These are phyloP conservation scores for Verticillium nubilum DNA, from an alignment of 2,329 filamentous ascomycete genomes.

Conservation along the genomic window DNA sequence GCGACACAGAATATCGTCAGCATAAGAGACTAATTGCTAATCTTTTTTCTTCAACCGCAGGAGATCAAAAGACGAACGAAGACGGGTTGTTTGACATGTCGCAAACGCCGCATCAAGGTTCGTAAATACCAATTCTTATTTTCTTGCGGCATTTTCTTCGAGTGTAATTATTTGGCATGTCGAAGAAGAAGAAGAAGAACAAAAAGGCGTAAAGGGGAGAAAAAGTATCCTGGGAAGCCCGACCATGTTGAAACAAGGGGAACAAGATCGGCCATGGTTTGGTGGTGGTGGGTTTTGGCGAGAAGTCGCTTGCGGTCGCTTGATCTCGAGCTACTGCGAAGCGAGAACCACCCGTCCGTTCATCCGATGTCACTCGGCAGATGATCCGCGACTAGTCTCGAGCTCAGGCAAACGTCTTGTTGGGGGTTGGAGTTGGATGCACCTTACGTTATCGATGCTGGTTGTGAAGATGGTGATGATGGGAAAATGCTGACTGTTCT, in stretches of 20 bases:
- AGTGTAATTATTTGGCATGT: not conserved
- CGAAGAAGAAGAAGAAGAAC: not conserved
- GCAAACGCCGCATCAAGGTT: conserved; percentile 59
- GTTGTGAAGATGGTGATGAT: not conserved
- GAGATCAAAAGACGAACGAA: conserved; percentile 60
- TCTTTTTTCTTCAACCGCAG: conserved; percentile 29
- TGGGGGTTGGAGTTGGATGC: not conserved
- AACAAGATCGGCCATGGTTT: not conserved
- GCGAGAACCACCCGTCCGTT: conserved; percentile 16
- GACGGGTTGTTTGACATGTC: conserved; percentile 58
- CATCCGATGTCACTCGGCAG: not conserved
- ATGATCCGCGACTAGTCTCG: not conserved
- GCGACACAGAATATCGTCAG: too few relatives aligned
- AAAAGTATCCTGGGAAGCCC: not conserved
- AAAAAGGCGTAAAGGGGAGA: not conserved
- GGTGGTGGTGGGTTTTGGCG: not conserved
- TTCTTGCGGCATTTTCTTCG: conserved; percentile 1
- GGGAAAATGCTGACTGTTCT: conserved; percentile 11
- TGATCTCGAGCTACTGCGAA: conserved; percentile 27
- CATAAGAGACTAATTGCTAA: not conserved
- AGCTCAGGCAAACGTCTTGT: not conserved
- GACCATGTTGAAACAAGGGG: not conserved
- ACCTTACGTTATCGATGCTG: not conserved
- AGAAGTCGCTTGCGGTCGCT: conserved; percentile 29
- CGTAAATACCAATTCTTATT: conserved; percentile 21